Evolutionary conservation across 1,284 basidiomycete species (phyloP).

Genomic region (Pseudozyma sp.): DNA sequence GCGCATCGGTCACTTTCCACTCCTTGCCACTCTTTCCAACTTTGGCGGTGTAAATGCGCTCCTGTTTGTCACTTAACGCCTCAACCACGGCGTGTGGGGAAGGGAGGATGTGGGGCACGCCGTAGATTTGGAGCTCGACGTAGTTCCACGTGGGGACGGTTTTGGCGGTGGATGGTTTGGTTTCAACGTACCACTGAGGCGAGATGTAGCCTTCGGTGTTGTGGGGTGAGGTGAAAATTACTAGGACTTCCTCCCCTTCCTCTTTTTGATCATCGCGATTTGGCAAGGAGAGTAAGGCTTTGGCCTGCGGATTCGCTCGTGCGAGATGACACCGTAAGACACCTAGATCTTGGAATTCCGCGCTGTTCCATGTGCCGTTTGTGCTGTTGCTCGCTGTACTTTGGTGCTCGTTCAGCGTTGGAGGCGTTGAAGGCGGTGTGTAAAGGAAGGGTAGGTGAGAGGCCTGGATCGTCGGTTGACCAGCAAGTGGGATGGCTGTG

Average conservation of each 20-base stretch:
- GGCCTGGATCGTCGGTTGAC: constrained; percentile 33
- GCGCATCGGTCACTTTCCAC: constrained; percentile 70
- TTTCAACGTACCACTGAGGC: constrained; percentile 38
- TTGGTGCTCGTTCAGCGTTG: not conserved
- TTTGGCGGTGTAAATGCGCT: not conserved
- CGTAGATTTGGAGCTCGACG: constrained; percentile 45
- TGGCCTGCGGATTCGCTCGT: constrained; percentile 48
- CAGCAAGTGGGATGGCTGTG: constrained; percentile 23
- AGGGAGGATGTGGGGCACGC: not conserved
- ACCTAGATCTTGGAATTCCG: constrained; percentile 9
- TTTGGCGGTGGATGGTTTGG: constrained; percentile 47
- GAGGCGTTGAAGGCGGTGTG: not conserved
- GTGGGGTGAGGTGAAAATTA: constrained; percentile 33
- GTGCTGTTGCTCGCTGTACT: not conserved
- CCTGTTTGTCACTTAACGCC: constrained; percentile 22
- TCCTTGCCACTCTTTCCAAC: not conserved
- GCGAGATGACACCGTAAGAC: constrained; percentile 39
- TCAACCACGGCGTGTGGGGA: constrained; percentile 11
- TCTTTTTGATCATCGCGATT: not conserved
- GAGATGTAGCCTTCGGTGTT: constrained; percentile 39
- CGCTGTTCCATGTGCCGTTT: constrained; percentile 8
- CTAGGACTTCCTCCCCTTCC: constrained; percentile 24
- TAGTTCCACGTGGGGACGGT: constrained; percentile 58
- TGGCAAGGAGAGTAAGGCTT: constrained; percentile 22
- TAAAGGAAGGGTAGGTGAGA: constrained; percentile 38